Evolutionary conservation across 2,329 filamentous ascomycete genomes (phyloP).

Genomic region (Leptodontidium sp.): DNA sequence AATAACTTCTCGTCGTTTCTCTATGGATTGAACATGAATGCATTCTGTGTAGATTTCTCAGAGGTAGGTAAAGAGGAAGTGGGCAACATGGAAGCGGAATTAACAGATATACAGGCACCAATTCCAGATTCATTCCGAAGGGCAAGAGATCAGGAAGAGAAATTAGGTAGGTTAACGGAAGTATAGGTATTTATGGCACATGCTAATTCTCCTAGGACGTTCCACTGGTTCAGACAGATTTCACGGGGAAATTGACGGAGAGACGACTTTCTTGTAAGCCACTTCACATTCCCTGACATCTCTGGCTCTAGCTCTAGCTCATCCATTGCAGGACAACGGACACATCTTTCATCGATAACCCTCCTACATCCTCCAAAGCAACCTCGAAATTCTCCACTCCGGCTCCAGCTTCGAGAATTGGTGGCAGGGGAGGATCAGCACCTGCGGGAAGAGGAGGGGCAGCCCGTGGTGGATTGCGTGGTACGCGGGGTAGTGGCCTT

Average conservation of each 20-base stretch:
- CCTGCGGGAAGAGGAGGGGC: slow-evolving; percentile 45
- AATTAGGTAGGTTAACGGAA: slow-evolving; percentile 50
- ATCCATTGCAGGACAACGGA: slow-evolving; percentile 76
- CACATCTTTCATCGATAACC: slow-evolving; percentile 90
- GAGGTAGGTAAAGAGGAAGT: slow-evolving; percentile 65
- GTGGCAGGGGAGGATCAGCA: slow-evolving; percentile 38
- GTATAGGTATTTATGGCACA: slow-evolving; percentile 26
- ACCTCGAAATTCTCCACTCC: slow-evolving; percentile 51
- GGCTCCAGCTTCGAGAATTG: slow-evolving; percentile 43
- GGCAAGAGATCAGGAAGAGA: slow-evolving; percentile 64
- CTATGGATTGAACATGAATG: slow-evolving; percentile 98
- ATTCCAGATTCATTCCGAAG: slow-evolving; percentile 83
- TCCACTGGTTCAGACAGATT: slow-evolving; percentile 49
- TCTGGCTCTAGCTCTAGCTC: slow-evolving; percentile 30
- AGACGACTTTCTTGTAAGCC: slow-evolving; percentile 85
- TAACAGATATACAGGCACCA: slow-evolving; percentile 67
- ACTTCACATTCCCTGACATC: neutral
- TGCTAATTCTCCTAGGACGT: slow-evolving; percentile 37
- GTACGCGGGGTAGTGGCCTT: slow-evolving; percentile 46
- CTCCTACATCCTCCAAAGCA: slow-evolving; percentile 62
- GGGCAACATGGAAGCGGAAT: neutral
- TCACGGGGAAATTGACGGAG: slow-evolving; percentile 59
- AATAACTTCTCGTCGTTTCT: slow-evolving; percentile 96
- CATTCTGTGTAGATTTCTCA: slow-evolving; percentile 96
- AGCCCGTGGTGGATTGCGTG: slow-evolving; percentile 44